Conservation (phyloP, 768 basidiomycete species). For the Tubosaeta sp. region DNA sequence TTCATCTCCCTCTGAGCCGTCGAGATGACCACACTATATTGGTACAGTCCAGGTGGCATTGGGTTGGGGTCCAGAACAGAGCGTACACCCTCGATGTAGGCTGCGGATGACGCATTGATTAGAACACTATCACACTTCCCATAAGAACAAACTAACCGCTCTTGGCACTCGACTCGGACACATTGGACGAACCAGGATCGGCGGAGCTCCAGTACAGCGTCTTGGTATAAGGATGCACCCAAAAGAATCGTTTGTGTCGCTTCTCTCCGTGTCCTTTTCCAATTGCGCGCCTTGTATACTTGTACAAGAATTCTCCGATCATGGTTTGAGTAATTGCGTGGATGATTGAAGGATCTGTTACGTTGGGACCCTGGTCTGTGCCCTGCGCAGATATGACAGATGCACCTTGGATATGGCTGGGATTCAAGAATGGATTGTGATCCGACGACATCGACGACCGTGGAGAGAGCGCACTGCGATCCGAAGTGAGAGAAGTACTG, state of each 20-base stretch:
- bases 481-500: slow-evolving; percentile 66
- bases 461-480: slow-evolving; percentile 63
- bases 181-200: slow-evolving; percentile 86
- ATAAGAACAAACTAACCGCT: slow-evolving; percentile 65
- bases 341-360: slow-evolving; percentile 87
- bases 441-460: slow-evolving; percentile 84
- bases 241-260: slow-evolving; percentile 94
- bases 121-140: neutral
- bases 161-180: slow-evolving; percentile 92
- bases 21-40: slow-evolving; percentile 89
- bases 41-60: slow-evolving; percentile 90
- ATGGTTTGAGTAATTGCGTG: slow-evolving; percentile 99
- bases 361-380: slow-evolving; percentile 29
- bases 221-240: slow-evolving; percentile 99
- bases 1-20: slow-evolving; percentile 97
- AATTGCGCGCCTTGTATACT: slow-evolving; percentile 87
- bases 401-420: slow-evolving; percentile 31
- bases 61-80: slow-evolving; percentile 93
- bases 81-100: slow-evolving; percentile 90
- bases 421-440: slow-evolving; percentile 47
- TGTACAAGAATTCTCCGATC: slow-evolving; percentile 98
- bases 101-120: slow-evolving; percentile 37
- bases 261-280: slow-evolving; percentile 89
- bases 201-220: slow-evolving; percentile 95
- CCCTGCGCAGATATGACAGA: slow-evolving; percentile 45